phyloP scores from a whole-genome alignment of 2,329 filamentous ascomycete species.

The Thyridium curvatum region DNA sequence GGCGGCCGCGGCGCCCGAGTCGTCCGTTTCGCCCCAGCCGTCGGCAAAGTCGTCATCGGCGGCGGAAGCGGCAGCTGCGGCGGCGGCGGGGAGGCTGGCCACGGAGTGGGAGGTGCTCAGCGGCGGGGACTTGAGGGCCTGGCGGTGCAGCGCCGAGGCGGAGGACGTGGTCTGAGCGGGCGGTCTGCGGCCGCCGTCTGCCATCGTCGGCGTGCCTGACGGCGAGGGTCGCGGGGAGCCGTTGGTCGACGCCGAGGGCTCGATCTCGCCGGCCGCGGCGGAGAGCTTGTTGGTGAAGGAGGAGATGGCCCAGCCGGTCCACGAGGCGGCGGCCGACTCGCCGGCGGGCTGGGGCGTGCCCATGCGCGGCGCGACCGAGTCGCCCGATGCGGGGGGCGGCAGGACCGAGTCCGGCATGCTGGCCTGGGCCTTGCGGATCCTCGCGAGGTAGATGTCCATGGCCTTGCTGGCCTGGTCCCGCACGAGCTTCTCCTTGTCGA shows the following conservation, averaged over 20 bases:
- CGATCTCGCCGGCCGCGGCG: conserved; percentile 78
- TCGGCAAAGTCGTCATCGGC: conserved; percentile 59
- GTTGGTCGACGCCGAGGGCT: conserved; percentile 42
- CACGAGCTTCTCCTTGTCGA: conserved; percentile 94
- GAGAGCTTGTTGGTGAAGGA: conserved; percentile 95
- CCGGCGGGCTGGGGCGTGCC: conserved; percentile 61
- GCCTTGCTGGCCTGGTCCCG: conserved; percentile 89
- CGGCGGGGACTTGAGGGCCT: conserved; percentile 48
- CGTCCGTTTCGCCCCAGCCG: conserved; percentile 70
- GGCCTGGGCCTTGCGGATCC: conserved; percentile 71
- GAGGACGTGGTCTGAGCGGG: conserved; percentile 33
- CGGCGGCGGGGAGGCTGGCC: conserved; percentile 16
- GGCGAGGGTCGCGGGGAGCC: conserved; percentile 34
- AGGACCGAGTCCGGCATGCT: conserved; percentile 76
- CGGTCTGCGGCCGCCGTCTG: conserved; percentile 26
- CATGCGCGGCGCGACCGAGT: conserved; percentile 64
- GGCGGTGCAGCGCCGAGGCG: conserved; percentile 53
- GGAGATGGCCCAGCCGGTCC: conserved; percentile 97
- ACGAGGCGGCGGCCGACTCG: conserved; percentile 47
- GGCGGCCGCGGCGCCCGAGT: conserved; percentile 31
- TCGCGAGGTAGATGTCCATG: conserved; percentile 76
- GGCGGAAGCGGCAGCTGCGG: conserved; percentile 39
- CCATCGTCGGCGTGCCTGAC: conserved; percentile 26
- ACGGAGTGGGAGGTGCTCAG: conserved; percentile 36
- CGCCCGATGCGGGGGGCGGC: conserved; percentile 51